phyloP scores from a whole-genome alignment of 2,329 filamentous ascomycete genomes.

The Fusarium illudens region DNA sequence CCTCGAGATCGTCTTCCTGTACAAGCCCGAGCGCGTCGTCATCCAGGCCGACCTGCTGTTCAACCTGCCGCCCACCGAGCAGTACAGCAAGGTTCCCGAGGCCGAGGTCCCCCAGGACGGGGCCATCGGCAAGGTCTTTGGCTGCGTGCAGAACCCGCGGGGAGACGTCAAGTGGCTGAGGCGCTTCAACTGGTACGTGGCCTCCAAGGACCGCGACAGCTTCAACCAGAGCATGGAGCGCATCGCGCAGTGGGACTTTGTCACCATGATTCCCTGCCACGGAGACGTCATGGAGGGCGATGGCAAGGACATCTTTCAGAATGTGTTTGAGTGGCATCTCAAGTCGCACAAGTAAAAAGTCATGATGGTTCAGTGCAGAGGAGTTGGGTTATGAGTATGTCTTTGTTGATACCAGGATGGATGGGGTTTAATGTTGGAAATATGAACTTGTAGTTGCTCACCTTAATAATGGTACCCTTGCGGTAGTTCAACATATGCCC shows the following conservation, averaged over 20 bases:
- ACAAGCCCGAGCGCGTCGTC: constrained; percentile 79
- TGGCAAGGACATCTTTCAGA: constrained; percentile 79
- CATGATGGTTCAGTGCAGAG: not conserved
- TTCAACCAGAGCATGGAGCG: constrained; percentile 74
- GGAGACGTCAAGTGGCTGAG: constrained; percentile 78
- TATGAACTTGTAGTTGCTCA: not conserved
- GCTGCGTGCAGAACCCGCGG: constrained; percentile 65
- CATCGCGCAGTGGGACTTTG: constrained; percentile 85
- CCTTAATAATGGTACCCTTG: not conserved
- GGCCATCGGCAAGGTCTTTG: constrained; percentile 55
- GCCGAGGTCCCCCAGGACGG: constrained; percentile 45
- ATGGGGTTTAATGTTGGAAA: not conserved
- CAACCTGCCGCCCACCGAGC: constrained; percentile 87
- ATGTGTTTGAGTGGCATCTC: constrained; percentile 86
- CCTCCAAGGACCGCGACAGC: constrained; percentile 68
- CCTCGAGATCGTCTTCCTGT: constrained; percentile 87
- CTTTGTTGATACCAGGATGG: constrained; percentile 23
- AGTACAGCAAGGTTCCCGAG: constrained; percentile 76
- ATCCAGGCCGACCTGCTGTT: constrained; percentile 93
- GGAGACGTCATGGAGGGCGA: constrained; percentile 82
- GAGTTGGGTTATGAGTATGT: not conserved
- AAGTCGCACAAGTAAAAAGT: constrained; percentile 42
- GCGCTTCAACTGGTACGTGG: constrained; percentile 82
- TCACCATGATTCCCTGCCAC: constrained; percentile 88
- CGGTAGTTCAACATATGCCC: not conserved